Conservation (phyloP, 2,329 filamentous ascomycete genomes). For the Colletotrichum shisoi region DNA sequence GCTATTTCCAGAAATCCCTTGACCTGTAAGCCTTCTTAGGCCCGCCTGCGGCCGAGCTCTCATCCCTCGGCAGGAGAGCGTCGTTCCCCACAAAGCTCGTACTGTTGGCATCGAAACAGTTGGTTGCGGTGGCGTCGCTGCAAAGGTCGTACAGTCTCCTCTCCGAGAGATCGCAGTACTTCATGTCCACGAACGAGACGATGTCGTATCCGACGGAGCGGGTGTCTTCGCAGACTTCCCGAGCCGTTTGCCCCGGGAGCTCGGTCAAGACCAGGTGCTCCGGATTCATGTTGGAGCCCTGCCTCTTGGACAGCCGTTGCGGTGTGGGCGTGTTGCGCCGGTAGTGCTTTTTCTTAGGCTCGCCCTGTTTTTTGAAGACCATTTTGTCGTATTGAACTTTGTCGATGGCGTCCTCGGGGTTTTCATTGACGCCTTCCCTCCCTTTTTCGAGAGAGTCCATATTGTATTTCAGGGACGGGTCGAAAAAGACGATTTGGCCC, state of each 20-base stretch:
- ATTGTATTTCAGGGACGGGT: constrained; percentile 43
- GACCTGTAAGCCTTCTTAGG: constrained; percentile 2
- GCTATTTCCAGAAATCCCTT: constrained; percentile 20
- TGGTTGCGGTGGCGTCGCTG: not conserved
- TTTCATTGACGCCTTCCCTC: constrained; percentile 33
- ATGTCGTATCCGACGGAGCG: constrained; percentile 27
- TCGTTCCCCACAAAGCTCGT: not conserved
- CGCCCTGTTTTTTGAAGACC: constrained; percentile 31
- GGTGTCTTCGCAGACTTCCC: constrained; percentile 16
- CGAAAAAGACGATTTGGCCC: constrained; percentile 43
- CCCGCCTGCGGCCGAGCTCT: not conserved
- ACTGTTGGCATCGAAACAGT: constrained; percentile 26
- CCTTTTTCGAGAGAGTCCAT: constrained; percentile 23
- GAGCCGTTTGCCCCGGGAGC: constrained; percentile 24
- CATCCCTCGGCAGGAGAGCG: constrained; percentile 2
- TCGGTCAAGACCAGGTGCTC: constrained; percentile 20
- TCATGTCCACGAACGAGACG: constrained; percentile 21
- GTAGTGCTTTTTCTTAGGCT: not conserved
- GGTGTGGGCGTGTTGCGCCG: not conserved
- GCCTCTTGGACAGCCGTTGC: not conserved
- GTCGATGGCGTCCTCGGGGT: constrained; percentile 38
- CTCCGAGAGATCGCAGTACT: constrained; percentile 22
- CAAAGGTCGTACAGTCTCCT: constrained; percentile 20
- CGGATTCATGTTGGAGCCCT: constrained; percentile 10
- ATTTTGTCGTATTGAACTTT: constrained; percentile 28